Evolutionary conservation across 352 stramenopile genomes (phyloP).

Genomic region (Globisporangium solare): DNA sequence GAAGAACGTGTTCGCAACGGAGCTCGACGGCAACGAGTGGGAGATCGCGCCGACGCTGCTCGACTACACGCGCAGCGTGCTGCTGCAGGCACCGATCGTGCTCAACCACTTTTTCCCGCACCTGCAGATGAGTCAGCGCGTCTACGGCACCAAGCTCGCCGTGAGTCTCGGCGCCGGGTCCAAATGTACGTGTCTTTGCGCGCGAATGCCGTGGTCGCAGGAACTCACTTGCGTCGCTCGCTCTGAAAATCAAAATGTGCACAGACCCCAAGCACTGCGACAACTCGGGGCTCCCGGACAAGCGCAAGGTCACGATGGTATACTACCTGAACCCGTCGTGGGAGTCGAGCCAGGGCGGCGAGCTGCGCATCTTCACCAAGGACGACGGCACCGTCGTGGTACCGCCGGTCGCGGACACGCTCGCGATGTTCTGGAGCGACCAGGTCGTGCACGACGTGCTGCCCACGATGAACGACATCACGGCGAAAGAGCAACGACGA

Average conservation of each 20-base stretch:
- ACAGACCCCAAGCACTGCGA: conserved; percentile 53
- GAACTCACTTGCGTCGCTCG: neutral
- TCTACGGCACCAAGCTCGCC: conserved; percentile 46
- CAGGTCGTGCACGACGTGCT: conserved; percentile 81
- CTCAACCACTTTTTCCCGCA: conserved; percentile 47
- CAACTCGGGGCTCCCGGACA: conserved; percentile 39
- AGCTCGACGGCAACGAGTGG: conserved; percentile 47
- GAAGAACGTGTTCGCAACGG: conserved; percentile 42
- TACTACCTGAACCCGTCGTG: conserved; percentile 77
- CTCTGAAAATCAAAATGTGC: neutral
- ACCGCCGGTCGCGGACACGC: conserved; percentile 56
- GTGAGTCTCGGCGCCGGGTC: conserved; percentile 43
- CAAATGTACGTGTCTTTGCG: conserved; percentile 26
- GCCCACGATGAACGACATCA: conserved; percentile 42
- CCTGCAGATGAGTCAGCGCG: conserved; percentile 36
- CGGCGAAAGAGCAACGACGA: conserved; percentile 25
- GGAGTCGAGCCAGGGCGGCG: conserved; percentile 41
- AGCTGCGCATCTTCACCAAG: conserved; percentile 46
- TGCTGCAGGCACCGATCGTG: conserved; percentile 39
- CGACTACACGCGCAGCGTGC: conserved; percentile 47
- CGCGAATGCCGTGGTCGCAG: neutral
- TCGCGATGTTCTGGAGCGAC: conserved; percentile 88
- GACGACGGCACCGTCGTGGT: conserved; percentile 42
- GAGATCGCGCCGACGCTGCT: conserved; percentile 40
- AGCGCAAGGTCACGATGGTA: conserved; percentile 65